phyloP scores from a whole-genome alignment of 495 filamentous ascomycete species.

The Saxophila tyrrhenica region DNA sequence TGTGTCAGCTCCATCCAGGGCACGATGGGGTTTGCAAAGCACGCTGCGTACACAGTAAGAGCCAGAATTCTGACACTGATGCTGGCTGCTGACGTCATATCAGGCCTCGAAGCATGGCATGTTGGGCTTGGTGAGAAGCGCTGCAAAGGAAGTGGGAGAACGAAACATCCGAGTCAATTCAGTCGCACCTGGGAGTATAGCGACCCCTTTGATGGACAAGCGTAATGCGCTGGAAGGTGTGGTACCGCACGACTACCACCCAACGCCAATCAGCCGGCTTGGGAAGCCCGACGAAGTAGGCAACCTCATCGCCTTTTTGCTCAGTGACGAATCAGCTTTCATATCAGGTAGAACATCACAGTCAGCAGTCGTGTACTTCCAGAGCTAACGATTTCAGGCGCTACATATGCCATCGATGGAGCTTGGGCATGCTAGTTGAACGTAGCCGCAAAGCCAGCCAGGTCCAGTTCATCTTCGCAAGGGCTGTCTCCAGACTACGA shows the following conservation, averaged over 20 bases:
- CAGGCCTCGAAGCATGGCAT: slow-evolving; percentile 24
- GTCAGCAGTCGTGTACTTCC: too few relatives aligned
- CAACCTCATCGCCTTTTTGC: slow-evolving; percentile 18
- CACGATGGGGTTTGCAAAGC: slow-evolving; percentile 36
- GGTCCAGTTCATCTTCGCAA: too few relatives aligned
- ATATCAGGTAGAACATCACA: too few relatives aligned
- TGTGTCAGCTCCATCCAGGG: slow-evolving; percentile 47
- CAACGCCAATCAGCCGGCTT: slow-evolving; percentile 17
- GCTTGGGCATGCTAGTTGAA: slow-evolving; percentile 17
- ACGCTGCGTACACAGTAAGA: slow-evolving; percentile 40
- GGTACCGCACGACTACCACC: background rate
- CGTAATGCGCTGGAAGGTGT: slow-evolving; percentile 10
- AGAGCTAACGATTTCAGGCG: too few relatives aligned
- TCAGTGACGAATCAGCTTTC: slow-evolving; percentile 18
- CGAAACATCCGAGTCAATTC: slow-evolving; percentile 47
- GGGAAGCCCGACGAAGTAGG: slow-evolving; percentile 19
- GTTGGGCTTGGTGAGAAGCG: slow-evolving; percentile 45
- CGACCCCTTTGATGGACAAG: slow-evolving; percentile 18
- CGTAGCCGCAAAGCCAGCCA: too few relatives aligned
- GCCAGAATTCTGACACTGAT: slow-evolving; percentile 39
- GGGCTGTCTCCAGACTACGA: too few relatives aligned
- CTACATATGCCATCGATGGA: slow-evolving; percentile 17
- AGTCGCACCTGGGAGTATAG: slow-evolving; percentile 22
- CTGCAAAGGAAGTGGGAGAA: slow-evolving; percentile 45
- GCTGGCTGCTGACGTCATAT: too few relatives aligned